phyloP scores from a whole-genome alignment of 225 moss, liverwort and hornwort species.

The Climacium dendroides region DNA sequence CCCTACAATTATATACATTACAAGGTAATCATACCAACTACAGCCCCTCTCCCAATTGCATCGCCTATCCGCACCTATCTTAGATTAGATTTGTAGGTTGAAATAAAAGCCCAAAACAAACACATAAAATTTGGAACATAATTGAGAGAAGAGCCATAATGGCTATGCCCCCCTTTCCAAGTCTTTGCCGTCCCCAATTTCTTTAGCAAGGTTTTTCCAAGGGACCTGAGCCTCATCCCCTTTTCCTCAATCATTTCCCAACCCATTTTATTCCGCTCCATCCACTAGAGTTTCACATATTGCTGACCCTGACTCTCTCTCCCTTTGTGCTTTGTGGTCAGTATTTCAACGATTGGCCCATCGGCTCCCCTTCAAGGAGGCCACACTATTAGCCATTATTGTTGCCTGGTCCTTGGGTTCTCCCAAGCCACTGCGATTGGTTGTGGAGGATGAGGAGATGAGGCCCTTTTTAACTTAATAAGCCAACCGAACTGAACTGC shows the following conservation, averaged over 20 bases:
- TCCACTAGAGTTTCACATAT: background rate
- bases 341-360: background rate
- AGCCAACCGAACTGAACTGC: no score
- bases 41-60: fast-evolving
- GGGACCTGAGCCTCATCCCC: background rate
- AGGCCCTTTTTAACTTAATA: no score
- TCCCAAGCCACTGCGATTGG: background rate
- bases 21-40: no score
- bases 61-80: background rate
- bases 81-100: fast-evolving
- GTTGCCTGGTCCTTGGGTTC: no score
- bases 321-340: no score
- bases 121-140: fast-evolving
- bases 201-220: background rate
- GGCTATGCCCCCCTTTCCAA: background rate
- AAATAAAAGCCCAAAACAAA: background rate
- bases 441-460: background rate
- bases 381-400: background rate
- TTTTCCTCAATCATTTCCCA: background rate
- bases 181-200: background rate
- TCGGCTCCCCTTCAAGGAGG: background rate
- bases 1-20: background rate
- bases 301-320: no score
- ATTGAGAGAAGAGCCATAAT: no score
- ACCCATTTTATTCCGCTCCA: background rate